These are phyloP conservation scores for Penicillium coffeae DNA, from an alignment of 495 filamentous ascomycete genomes.

Conservation along the genomic window DNA sequence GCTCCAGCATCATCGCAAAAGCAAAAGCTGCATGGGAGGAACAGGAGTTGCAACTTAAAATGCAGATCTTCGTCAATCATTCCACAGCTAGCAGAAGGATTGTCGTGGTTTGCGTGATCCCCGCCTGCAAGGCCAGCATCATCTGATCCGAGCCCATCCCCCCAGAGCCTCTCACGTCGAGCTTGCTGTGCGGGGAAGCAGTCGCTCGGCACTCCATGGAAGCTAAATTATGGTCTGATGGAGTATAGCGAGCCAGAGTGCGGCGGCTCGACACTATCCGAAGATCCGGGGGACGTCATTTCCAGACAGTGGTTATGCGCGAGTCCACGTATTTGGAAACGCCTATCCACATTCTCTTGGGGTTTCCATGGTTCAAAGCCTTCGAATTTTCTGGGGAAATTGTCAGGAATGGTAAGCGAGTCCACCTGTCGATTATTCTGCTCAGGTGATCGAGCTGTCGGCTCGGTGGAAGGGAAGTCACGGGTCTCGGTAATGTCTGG, in stretches of 20 bases:
- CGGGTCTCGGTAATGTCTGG: background rate
- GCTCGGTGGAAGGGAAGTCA: conserved; percentile 26
- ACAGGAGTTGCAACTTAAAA: no score
- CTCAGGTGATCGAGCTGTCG: no score
- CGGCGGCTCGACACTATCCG: no score
- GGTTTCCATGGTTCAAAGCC: background rate
- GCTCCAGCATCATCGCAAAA: background rate
- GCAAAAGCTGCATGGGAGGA: background rate
- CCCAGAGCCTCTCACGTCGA: no score
- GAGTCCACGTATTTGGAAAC: background rate
- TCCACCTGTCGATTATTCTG: no score
- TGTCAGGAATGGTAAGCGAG: background rate
- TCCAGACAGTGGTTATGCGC: no score
- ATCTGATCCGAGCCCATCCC: no score
- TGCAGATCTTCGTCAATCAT: background rate
- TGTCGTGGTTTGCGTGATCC: background rate
- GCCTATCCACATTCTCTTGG: background rate
- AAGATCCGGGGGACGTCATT: no score
- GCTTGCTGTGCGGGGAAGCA: no score
- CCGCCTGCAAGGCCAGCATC: no score
- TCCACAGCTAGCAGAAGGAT: background rate
- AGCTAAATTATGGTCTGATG: background rate
- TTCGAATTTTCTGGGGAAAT: background rate
- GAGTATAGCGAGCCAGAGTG: background rate
- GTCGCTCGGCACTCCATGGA: background rate